These are phyloP conservation scores for Colletotrichum sidae DNA, from an alignment of 2,329 filamentous ascomycete genomes.

Conservation along the genomic window DNA sequence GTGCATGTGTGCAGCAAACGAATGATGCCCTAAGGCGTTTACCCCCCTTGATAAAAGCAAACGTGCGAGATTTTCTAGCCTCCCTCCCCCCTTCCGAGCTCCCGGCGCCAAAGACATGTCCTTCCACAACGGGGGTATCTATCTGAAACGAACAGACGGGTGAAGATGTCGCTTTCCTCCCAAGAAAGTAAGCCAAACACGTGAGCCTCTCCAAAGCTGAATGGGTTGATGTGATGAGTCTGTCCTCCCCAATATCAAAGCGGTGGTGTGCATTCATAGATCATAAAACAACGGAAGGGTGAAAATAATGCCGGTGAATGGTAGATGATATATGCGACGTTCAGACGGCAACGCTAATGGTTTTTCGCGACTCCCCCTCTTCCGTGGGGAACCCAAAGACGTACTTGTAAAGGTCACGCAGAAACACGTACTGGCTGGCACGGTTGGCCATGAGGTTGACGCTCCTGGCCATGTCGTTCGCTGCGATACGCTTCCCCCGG, in stretches of 20 bases:
- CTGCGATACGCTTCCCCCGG: slow-evolving; percentile 69
- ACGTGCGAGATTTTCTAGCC: slow-evolving; percentile 23
- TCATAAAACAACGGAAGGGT: not conserved
- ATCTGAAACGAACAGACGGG: slow-evolving; percentile 35
- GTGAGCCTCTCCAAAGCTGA: slow-evolving; percentile 4
- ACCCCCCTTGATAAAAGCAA: not conserved
- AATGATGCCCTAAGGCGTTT: slow-evolving; percentile 17
- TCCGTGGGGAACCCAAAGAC: slow-evolving; percentile 89
- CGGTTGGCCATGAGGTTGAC: slow-evolving; percentile 80
- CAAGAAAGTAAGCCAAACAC: not conserved
- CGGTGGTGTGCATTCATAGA: not conserved
- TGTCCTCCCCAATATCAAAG: not conserved
- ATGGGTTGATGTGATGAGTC: not conserved
- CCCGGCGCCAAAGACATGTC: slow-evolving; percentile 24
- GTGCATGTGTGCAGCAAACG: slow-evolving; percentile 12
- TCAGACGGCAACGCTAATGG: slow-evolving; percentile 70
- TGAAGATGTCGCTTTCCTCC: slow-evolving; percentile 17
- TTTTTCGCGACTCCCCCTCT: slow-evolving; percentile 77
- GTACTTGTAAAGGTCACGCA: slow-evolving; percentile 83
- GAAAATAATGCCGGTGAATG: not conserved
- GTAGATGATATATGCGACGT: not conserved
- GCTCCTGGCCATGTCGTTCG: slow-evolving; percentile 83
- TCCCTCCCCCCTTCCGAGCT: slow-evolving; percentile 12
- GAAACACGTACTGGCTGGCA: slow-evolving; percentile 78
- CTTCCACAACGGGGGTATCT: slow-evolving; percentile 40